phyloP scores from a whole-genome alignment of 2,329 filamentous ascomycete genomes.

The Aspergillus intermedius region DNA sequence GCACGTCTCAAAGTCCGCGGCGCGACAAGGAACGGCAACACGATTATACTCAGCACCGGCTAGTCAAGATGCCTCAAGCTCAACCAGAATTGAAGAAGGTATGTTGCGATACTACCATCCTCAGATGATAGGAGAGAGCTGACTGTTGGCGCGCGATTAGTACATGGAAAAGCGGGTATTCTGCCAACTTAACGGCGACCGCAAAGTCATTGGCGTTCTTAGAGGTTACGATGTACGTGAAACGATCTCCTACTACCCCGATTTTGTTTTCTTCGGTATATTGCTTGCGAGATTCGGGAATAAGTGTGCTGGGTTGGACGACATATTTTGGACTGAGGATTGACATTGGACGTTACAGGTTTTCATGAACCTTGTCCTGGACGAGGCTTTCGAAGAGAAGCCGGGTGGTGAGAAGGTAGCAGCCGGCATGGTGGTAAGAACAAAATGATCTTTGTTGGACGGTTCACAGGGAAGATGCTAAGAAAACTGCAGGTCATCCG shows the following conservation, averaged over 20 bases:
- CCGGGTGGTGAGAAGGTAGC: slow-evolving; percentile 81
- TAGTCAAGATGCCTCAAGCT: slow-evolving; percentile 82
- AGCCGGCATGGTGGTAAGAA: slow-evolving; percentile 81
- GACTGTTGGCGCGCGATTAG: slow-evolving; percentile 43
- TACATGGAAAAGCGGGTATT: slow-evolving; percentile 99
- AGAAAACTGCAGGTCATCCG: slow-evolving; percentile 67
- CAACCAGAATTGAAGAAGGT: slow-evolving; percentile 99
- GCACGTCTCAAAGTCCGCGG: slow-evolving; percentile 20
- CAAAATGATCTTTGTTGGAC: neutral
- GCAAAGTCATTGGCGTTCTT: slow-evolving; percentile 90
- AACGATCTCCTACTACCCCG: neutral
- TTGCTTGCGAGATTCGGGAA: neutral
- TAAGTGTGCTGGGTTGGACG: neutral
- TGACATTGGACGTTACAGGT: slow-evolving; percentile 52
- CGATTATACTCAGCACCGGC: slow-evolving; percentile 14
- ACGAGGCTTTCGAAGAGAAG: slow-evolving; percentile 95
- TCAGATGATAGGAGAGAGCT: slow-evolving; percentile 7
- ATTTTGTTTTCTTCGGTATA: neutral
- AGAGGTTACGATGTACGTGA: slow-evolving; percentile 85
- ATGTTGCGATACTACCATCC: slow-evolving; percentile 16
- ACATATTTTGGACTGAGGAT: neutral
- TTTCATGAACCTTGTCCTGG: slow-evolving; percentile 95
- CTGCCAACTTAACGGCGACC: slow-evolving; percentile 94
- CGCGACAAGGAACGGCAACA: slow-evolving; percentile 17
- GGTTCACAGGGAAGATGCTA: slow-evolving; percentile 1